These are phyloP conservation scores for Lactarius akahatsu DNA, from an alignment of 768 basidiomycete genomes.

Conservation along the genomic window DNA sequence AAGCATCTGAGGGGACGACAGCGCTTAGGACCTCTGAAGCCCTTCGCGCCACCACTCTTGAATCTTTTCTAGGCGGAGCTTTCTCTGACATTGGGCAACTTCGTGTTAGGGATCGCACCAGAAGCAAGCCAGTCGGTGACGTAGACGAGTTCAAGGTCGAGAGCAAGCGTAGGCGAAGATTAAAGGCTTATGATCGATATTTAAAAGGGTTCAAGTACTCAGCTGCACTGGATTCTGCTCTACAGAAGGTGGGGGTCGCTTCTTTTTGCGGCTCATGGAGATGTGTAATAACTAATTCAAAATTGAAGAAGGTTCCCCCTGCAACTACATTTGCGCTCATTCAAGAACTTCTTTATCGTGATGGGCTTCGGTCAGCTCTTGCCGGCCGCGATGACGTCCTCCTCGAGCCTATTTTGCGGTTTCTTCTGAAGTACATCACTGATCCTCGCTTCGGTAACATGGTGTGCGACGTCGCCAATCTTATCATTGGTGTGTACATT, in stretches of 20 bases:
- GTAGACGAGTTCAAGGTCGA: conserved; percentile 78
- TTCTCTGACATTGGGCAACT: conserved; percentile 58
- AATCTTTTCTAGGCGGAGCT: conserved; percentile 60
- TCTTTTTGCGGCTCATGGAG: neutral
- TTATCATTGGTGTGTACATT: conserved; percentile 73
- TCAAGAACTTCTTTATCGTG: conserved; percentile 88
- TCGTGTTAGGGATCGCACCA: conserved; percentile 47
- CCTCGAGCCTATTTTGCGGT: conserved; percentile 84
- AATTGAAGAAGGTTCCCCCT: conserved; percentile 71
- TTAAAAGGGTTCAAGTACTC: conserved; percentile 93
- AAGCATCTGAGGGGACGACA: conserved; percentile 54
- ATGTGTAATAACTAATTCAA: conserved; percentile 11
- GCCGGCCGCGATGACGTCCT: conserved; percentile 91
- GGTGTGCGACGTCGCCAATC: conserved; percentile 73
- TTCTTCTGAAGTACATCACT: conserved; percentile 79
- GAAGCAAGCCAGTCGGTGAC: conserved; percentile 55
- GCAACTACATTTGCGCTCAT: conserved; percentile 86
- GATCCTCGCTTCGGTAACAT: conserved; percentile 93
- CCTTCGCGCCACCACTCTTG: conserved; percentile 57
- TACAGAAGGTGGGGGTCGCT: conserved; percentile 63
- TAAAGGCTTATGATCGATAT: conserved; percentile 86
- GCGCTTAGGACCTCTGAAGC: conserved; percentile 37
- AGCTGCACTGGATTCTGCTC: conserved; percentile 88
- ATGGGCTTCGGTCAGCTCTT: conserved; percentile 83
- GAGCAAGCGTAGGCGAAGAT: conserved; percentile 60